Evolutionary conservation across 1,139 yeast species (phyloP).

Genomic region (Yamadazyma songkhlaensis): DNA sequence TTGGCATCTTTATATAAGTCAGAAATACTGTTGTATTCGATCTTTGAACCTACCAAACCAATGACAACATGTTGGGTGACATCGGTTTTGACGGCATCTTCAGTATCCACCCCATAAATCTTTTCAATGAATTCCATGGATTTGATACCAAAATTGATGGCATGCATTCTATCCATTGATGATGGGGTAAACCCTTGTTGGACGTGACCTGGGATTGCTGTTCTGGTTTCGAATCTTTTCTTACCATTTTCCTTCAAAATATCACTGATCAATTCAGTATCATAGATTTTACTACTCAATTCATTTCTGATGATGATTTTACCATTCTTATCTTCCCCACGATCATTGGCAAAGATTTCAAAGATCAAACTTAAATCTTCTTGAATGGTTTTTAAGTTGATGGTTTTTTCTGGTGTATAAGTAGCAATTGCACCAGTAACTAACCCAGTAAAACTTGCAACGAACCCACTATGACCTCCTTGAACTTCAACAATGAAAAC

Average conservation of each 20-base stretch:
- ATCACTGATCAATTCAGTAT: conserved; percentile 78
- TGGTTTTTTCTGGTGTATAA: conserved; percentile 78
- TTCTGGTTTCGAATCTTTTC: conserved; percentile 82
- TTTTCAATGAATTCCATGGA: conserved; percentile 67
- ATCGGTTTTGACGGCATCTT: neutral
- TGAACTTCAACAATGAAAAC: conserved; percentile 83
- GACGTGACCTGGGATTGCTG: conserved; percentile 96
- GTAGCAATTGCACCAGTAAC: conserved; percentile 74
- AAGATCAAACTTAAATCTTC: conserved; percentile 51
- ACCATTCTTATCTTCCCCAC: conserved; percentile 70
- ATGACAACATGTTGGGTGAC: conserved; percentile 51
- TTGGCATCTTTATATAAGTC: conserved; percentile 63
- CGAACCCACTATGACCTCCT: conserved; percentile 81
- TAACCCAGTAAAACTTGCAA: conserved; percentile 67
- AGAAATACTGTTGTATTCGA: conserved; percentile 54
- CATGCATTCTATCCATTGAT: conserved; percentile 72
- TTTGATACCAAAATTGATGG: conserved; percentile 66
- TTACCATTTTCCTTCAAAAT: conserved; percentile 76
- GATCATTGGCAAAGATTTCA: conserved; percentile 50
- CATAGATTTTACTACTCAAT: conserved; percentile 76
- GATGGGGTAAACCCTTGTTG: conserved; percentile 84
- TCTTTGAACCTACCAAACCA: conserved; percentile 65
- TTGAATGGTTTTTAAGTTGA: conserved; percentile 67
- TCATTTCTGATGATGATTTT: conserved; percentile 83
- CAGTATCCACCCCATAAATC: conserved; percentile 5